Evolutionary conservation across 768 basidiomycete species (phyloP), one percentile per base, ranked within the genome.

Genomic region (Podaxis carcinomalis): DNA sequence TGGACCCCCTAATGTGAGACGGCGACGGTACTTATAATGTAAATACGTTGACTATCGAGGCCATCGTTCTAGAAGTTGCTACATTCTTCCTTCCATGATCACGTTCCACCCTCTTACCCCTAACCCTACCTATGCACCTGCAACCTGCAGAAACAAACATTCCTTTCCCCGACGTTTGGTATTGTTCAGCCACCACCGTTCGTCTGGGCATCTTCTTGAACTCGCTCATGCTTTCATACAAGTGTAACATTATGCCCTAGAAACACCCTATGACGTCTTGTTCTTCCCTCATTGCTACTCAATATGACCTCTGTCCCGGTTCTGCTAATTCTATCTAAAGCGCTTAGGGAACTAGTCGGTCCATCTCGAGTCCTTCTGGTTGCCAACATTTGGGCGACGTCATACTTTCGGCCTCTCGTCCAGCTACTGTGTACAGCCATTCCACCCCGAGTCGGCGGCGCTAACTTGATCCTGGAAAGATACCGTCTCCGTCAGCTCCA

Each of bases 31-130:
- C 63, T 65, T 65, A 63, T 68, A 66, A 61, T 49, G 54, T 60
- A 35, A 40, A 19, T 44, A 36, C 23, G 47, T 27, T 21, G 40
- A 51, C 35, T 60, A 61, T 54, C 62, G 52, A 61, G 53, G 51
- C 42, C 60, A 69, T 67, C 62, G 65, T 75, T 74, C 72, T 70
- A 73, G 68, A 74, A 75, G 65, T 50, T 75, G 62, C 72, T 68
- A 72, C 63, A 59, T 39, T 23, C 40, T 68, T 70, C 70, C 52
- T 16, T 32, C 50, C n/a, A n/a, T 35, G 60, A 64, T 69, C 71
- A 70, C 68, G 69, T 66, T 69, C 56, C 36, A 21, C 32, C 49
- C 55, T 13, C 42, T 44, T 23, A 60, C 51, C 57, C 51, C 62
- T 57, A 62, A 67, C 53, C 66, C 67, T 36, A 58, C 23, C 7